These are phyloP conservation scores for Citrullus colocynthis DNA, from an alignment of 306 rosid genomes.

Conservation along the genomic window DNA sequence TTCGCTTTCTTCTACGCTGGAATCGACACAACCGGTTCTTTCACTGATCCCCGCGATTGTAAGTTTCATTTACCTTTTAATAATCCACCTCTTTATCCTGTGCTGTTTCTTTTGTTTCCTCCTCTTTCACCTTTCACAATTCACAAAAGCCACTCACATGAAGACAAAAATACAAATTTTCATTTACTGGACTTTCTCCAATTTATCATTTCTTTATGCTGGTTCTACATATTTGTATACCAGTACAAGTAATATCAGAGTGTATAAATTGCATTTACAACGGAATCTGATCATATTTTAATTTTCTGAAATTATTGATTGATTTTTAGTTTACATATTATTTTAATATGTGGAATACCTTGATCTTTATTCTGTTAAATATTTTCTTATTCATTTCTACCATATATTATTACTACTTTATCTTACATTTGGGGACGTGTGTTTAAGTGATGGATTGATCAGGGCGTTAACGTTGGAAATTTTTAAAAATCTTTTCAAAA, in stretches of 20 bases:
- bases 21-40: background rate
- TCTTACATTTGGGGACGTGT: background rate
- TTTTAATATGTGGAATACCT: background rate
- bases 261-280: background rate
- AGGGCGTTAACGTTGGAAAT: too few species aligned
- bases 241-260: background rate
- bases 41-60: background rate
- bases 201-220: background rate
- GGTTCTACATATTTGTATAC: background rate
- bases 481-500: too few species aligned
- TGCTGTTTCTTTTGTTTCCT: background rate
- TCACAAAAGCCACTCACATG: background rate
- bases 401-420: background rate
- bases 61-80: background rate
- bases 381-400: background rate
- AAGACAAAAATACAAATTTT: background rate
- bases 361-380: background rate
- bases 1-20: background rate
- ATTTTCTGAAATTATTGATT: background rate
- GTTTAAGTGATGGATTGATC: background rate
- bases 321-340: background rate
- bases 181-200: background rate
- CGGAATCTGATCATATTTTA: background rate
- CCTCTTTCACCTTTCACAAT: background rate
- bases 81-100: background rate